Conservation (phyloP, 805 yeast species). For the Metschnikowia continentalis region DNA sequence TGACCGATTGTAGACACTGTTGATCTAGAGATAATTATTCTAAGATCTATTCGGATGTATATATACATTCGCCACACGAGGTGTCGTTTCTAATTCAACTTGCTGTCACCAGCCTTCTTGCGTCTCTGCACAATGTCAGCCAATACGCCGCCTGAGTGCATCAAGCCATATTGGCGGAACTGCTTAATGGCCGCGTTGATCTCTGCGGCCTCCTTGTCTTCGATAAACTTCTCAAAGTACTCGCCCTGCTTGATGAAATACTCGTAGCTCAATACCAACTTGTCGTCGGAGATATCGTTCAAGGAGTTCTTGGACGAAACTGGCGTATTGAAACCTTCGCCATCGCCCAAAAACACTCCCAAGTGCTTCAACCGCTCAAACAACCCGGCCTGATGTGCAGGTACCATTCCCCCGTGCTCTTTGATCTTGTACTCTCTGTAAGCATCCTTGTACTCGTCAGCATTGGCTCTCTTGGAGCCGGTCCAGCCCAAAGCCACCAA, state of each 20-base stretch:
- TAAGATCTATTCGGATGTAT: too few species aligned
- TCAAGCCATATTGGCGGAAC: constrained; percentile 65
- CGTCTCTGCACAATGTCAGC: constrained; percentile 36
- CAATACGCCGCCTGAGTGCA: constrained; percentile 43
- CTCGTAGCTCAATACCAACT: constrained; percentile 54
- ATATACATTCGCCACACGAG: too few species aligned
- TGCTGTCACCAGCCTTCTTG: constrained; percentile 28
- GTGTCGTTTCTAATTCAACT: constrained; percentile 1
- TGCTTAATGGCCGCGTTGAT: constrained; percentile 48
- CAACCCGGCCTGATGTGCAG: constrained; percentile 71
- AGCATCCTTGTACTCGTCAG: constrained; percentile 64
- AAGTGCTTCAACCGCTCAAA: constrained; percentile 54
- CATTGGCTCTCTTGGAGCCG: constrained; percentile 73
- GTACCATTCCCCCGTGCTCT: constrained; percentile 68
- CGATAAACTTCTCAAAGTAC: constrained; percentile 38
- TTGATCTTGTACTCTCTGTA: constrained; percentile 63
- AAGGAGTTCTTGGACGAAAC: constrained; percentile 37
- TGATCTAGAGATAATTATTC: too few species aligned
- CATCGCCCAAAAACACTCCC: constrained; percentile 61
- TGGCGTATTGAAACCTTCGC: constrained; percentile 80
- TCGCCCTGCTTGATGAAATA: constrained; percentile 51
- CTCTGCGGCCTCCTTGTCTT: constrained; percentile 37
- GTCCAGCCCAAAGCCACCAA: constrained; percentile 85
- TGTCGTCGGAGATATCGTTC: constrained; percentile 29
- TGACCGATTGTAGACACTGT: too few species aligned